Evolutionary conservation across 805 yeast genomes (phyloP).

Genomic region (Spathaspora boniae): DNA sequence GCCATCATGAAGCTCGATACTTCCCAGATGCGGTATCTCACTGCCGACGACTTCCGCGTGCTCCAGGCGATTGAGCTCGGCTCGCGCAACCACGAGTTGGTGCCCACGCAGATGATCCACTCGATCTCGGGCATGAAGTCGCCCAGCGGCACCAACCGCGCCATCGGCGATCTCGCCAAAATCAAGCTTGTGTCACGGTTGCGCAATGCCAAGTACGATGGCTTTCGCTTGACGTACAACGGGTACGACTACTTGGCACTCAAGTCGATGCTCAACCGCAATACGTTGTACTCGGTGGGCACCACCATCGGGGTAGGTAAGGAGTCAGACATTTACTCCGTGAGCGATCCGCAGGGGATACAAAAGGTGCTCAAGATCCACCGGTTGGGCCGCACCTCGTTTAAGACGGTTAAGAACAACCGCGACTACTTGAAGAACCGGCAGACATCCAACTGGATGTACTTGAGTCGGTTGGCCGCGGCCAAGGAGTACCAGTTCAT

Average conservation of each 20-base stretch:
- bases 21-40: slow-evolving; percentile 87
- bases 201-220: slow-evolving; percentile 93
- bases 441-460: slow-evolving; percentile 89
- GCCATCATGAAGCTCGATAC: slow-evolving; percentile 88
- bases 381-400: slow-evolving; percentile 90
- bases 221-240: slow-evolving; percentile 80
- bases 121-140: slow-evolving; percentile 76
- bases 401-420: slow-evolving; percentile 86
- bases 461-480: slow-evolving; percentile 84
- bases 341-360: slow-evolving; percentile 60
- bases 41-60: slow-evolving; percentile 86
- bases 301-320: slow-evolving; percentile 94
- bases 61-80: slow-evolving; percentile 89
- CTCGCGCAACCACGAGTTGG: slow-evolving; percentile 88
- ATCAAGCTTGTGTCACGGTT: slow-evolving; percentile 70
- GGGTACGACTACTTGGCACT: slow-evolving; percentile 94
- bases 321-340: slow-evolving; percentile 91
- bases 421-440: slow-evolving; percentile 82
- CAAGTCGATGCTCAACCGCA: slow-evolving; percentile 74
- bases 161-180: slow-evolving; percentile 85
- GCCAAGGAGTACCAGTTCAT: slow-evolving; percentile 88
- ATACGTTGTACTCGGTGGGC: slow-evolving; percentile 74
- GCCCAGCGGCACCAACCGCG: slow-evolving; percentile 70
- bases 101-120: slow-evolving; percentile 82
- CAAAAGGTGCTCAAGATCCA: slow-evolving; percentile 83